Conservation (phyloP, 1,284 basidiomycete species). For the Boletellus deceptivus region DNA sequence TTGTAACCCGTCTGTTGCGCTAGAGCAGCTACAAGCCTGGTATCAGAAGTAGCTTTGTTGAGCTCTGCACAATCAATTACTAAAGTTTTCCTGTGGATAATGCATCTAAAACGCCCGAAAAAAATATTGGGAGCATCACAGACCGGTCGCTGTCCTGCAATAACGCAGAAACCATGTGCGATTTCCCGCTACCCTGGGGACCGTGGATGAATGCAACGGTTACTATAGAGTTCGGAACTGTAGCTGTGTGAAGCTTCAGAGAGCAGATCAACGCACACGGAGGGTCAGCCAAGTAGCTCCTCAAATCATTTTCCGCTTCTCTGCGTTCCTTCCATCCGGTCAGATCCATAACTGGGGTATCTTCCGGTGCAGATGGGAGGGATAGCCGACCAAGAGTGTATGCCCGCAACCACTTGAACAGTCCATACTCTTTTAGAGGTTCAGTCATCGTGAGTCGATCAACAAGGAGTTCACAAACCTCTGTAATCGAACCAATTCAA, state of each 20-base stretch:
- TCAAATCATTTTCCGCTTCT: slow-evolving; percentile 70
- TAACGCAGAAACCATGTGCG: slow-evolving; percentile 62
- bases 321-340: slow-evolving; percentile 80
- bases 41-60: slow-evolving; percentile 71
- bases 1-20: slow-evolving; percentile 87
- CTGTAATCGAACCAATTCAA: slow-evolving; percentile 79
- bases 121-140: slow-evolving; percentile 14
- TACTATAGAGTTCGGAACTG: slow-evolving; percentile 34
- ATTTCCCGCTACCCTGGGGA: slow-evolving; percentile 91
- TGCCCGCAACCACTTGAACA: slow-evolving; percentile 66
- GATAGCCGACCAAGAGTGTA: slow-evolving; percentile 55
- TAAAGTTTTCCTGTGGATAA: slow-evolving; percentile 55
- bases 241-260: background rate
- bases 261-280: slow-evolving; percentile 49
- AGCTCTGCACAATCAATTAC: slow-evolving; percentile 83
- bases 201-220: slow-evolving; percentile 85
- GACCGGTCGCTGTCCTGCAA: slow-evolving; percentile 62
- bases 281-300: slow-evolving; percentile 69
- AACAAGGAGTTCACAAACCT: slow-evolving; percentile 38
- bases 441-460: slow-evolving; percentile 3
- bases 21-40: slow-evolving; percentile 64
- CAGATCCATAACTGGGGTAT: slow-evolving; percentile 19
- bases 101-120: background rate
- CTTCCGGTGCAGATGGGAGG: slow-evolving; percentile 21
- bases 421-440: slow-evolving; percentile 48